These are phyloP conservation scores for Cudoniella acicularis DNA, from an alignment of 495 filamentous ascomycete species.

Conservation along the genomic window DNA sequence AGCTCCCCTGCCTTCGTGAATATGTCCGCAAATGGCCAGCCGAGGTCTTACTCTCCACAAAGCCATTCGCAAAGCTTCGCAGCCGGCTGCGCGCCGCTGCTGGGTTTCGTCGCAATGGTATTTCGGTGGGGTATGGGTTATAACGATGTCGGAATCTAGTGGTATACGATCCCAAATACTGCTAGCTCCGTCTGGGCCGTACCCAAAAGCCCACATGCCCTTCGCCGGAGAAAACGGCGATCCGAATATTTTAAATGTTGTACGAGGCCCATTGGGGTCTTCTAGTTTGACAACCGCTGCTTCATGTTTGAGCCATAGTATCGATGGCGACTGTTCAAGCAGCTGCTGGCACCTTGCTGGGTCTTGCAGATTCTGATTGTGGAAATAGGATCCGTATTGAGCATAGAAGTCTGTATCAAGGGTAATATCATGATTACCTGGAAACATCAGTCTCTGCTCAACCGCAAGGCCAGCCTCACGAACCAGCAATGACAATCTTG, in stretches of 20 bases:
- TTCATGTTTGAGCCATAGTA: slow-evolving; percentile 65
- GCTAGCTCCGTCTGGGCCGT: slow-evolving; percentile 44
- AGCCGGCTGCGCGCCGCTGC: slow-evolving; percentile 48
- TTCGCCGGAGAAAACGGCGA: slow-evolving; percentile 65
- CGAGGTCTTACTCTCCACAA: slow-evolving; percentile 73
- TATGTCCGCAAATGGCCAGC: slow-evolving; percentile 85
- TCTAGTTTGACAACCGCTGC: slow-evolving; percentile 53
- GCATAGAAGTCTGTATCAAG: slow-evolving; percentile 62
- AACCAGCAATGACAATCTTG: slow-evolving; percentile 84
- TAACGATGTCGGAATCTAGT: slow-evolving; percentile 66
- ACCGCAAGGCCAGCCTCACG: slow-evolving; percentile 15
- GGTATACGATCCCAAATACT: slow-evolving; percentile 61
- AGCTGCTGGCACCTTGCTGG: slow-evolving; percentile 52
- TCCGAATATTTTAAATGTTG: slow-evolving; percentile 69
- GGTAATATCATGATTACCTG: slow-evolving; percentile 79
- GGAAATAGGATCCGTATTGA: slow-evolving; percentile 52
- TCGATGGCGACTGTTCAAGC: slow-evolving; percentile 48
- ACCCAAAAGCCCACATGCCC: slow-evolving; percentile 73
- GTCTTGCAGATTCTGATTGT: slow-evolving; percentile 56
- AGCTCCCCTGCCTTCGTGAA: slow-evolving; percentile 65
- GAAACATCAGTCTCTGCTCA: not conserved
- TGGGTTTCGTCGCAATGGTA: slow-evolving; percentile 70
- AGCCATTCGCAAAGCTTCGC: slow-evolving; percentile 63
- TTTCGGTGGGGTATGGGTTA: slow-evolving; percentile 80
- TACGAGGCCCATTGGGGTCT: slow-evolving; percentile 56